Evolutionary conservation across 2,329 filamentous ascomycete species (phyloP).

Genomic region (Camillea tinctor): DNA sequence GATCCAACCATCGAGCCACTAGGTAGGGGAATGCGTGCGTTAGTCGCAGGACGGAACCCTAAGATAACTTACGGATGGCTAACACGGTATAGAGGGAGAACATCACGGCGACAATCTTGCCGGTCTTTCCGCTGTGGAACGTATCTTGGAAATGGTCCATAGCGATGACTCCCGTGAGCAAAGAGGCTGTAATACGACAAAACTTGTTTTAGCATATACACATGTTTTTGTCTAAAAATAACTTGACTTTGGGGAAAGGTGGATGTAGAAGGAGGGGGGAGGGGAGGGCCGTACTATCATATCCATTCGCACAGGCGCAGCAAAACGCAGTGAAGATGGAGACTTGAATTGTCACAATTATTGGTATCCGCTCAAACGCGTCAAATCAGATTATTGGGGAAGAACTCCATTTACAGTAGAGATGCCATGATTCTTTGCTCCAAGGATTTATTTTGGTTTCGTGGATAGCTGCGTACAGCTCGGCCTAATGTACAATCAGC

Average conservation of each 20-base stretch:
- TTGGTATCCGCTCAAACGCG: constrained; percentile 2
- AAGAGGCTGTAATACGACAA: constrained; percentile 32
- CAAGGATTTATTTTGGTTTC: constrained; percentile 44
- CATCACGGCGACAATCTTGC: constrained; percentile 40
- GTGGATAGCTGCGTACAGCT: constrained; percentile 46
- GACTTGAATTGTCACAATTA: constrained; percentile 25
- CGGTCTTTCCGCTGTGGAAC: constrained; percentile 40
- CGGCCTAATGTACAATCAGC: constrained; percentile 36
- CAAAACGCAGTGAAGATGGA: constrained; percentile 45
- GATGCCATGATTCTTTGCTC: constrained; percentile 40
- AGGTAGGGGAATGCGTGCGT: neutral
- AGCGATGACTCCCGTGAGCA: constrained; percentile 44
- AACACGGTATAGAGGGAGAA: constrained; percentile 50
- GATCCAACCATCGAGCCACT: constrained; percentile 43
- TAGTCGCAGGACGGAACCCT: neutral
- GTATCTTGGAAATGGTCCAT: constrained; percentile 42
- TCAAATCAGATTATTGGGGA: neutral
- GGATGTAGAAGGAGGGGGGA: too few species aligned
- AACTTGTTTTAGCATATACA: constrained; percentile 9
- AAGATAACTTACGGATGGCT: constrained; percentile 18
- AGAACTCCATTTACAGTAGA: constrained; percentile 35
- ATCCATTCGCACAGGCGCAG: constrained; percentile 48
- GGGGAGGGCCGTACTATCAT: constrained; percentile 36
- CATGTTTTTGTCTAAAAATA: neutral
- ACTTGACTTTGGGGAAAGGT: too few species aligned